Evolutionary conservation across 225 moss, liverwort and hornwort species (phyloP), one percentile per base, ranked within the genome.

Genomic region (Pseudisothecium myosuroides): DNA sequence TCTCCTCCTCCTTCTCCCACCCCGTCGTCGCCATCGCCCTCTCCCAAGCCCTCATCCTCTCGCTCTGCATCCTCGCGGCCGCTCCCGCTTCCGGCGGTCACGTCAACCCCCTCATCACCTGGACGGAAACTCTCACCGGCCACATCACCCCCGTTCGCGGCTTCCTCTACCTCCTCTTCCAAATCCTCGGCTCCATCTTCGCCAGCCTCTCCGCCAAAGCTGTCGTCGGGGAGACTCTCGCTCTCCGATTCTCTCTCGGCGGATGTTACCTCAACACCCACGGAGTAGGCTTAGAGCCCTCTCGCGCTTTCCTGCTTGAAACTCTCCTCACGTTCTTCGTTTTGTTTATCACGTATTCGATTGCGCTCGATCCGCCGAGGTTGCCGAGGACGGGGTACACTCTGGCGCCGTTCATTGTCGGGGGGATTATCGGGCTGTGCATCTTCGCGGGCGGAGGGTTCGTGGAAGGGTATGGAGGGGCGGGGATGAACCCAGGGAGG

Each of bases 31-130:
- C 36, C 64, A 88, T 92, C 37, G 90, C 92, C 49, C 4, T 89
- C 13, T 61, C 80, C n/a, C 93, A 94, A 56, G 89, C 12, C 6
- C 79, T 92, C 52, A 75, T 94, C 61, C 83, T 93, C 32, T 86
- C 93, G 7, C 20, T 92, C 2, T 82, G 89, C 84, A 93, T 94
- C 72, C 84, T 94, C 28, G 92, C 93, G 2, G 37, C 94, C 11
- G 91, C 93, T 31, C 95, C 93, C 2, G 94, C 93, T 6, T 50
- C 91, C 1, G 95, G 94, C 19, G 95, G 95, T 10, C 95, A 95
- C 54, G 86, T 95, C 32, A 93, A 89, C 84, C 94, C 93, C 6
- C 43, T 52, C 87, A 90, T 95, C 80, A 89, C 94, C 18, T 94
- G 93, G 86, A 79, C 94, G 7, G 93, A 91, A 65, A 77, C 76